Conservation (phyloP, 176 grass and related monocot genomes). For the Phyllostachys edulis region DNA sequence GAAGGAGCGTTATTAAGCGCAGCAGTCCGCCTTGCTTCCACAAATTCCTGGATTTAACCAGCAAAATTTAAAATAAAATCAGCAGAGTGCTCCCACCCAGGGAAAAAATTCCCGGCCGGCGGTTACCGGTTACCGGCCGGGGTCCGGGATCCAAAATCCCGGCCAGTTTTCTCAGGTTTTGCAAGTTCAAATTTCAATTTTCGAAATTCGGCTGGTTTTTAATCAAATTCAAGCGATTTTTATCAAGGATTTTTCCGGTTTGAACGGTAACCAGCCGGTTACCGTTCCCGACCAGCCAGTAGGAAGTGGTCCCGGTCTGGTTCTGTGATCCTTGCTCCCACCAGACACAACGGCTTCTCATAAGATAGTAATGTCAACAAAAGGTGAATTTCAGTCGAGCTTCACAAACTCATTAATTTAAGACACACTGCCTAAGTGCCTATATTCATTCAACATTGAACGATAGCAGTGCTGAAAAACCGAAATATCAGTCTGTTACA, state of each 20-base stretch:
- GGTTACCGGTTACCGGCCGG: no score
- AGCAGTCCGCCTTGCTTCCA: conserved; percentile 87
- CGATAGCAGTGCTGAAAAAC: background rate
- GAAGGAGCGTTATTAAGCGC: conserved; percentile 83
- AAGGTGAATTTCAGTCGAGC: background rate
- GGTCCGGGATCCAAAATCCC: no score
- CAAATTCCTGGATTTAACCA: conserved; percentile 77
- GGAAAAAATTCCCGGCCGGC: no score
- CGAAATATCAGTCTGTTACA: conserved; percentile 16
- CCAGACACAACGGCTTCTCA: background rate
- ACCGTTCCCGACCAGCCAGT: no score
- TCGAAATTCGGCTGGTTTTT: no score
- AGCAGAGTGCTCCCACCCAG: background rate
- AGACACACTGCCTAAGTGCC: background rate
- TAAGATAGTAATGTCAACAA: conserved; percentile 16
- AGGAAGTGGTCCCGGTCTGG: no score
- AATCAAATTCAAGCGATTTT: no score
- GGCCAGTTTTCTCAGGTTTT: no score
- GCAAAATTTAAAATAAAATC: background rate
- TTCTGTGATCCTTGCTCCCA: no score
- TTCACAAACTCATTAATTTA: conserved; percentile 6
- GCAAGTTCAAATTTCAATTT: no score
- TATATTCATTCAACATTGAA: conserved; percentile 2
- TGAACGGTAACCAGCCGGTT: no score
- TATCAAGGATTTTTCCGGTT: no score